A percentile compares a stretch with the other conserved stretches of the same genome.
Conservation (phyloP, 2,329 filamentous ascomycete genomes). For the Dichotomopilus funicola region DNA sequence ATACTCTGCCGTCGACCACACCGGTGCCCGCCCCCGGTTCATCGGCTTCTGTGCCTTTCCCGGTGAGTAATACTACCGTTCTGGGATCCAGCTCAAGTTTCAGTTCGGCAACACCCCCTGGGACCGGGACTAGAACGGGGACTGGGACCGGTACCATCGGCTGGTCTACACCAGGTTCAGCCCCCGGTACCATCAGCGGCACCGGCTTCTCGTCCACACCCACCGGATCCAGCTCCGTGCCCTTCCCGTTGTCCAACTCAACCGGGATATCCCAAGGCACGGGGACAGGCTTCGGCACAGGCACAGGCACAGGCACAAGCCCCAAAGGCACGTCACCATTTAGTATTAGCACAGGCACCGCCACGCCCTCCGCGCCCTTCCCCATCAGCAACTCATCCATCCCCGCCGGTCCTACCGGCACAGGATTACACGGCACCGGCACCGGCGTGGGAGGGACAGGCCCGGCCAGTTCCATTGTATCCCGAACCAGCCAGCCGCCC, state of each 20-base stretch:
- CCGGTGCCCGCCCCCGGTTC: background rate
- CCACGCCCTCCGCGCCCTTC: background rate
- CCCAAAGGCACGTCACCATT: too few relatives aligned
- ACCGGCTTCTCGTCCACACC: background rate
- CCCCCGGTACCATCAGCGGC: background rate
- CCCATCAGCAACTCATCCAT: slow-evolving; percentile 9
- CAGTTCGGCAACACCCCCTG: background rate
- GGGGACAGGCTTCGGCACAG: background rate
- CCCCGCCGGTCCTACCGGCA: background rate
- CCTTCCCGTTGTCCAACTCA: slow-evolving; percentile 10
- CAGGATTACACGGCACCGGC: background rate
- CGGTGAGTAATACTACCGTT: slow-evolving; percentile 4
- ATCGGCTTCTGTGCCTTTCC: slow-evolving; percentile 4
- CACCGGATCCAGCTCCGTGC: slow-evolving; percentile 1
- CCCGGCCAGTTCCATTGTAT: background rate
- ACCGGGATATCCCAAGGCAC: background rate
- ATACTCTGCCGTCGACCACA: background rate
- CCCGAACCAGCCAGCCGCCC: background rate
- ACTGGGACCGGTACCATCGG: background rate
- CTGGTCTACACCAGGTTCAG: background rate
- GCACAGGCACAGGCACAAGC: background rate
- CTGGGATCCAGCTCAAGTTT: background rate
- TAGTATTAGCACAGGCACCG: background rate
- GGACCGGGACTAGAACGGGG: background rate
- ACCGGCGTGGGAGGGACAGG: background rate